A percentile compares a stretch with the other conserved stretches of the same genome.
phyloP scores from a whole-genome alignment of 257 asterid species.

The Przewalskia tangutica region DNA sequence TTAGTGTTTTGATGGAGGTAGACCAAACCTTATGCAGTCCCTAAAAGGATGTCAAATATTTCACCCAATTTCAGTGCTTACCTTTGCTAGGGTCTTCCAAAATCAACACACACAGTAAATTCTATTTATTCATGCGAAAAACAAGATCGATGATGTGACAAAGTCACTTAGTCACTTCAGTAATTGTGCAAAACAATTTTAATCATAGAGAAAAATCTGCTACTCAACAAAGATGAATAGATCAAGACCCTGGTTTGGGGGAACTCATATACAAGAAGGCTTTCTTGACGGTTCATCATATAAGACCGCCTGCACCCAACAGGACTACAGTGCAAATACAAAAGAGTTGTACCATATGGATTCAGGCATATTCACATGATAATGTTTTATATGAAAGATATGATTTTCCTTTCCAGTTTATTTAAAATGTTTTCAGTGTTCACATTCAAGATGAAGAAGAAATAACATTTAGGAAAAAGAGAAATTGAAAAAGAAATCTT shows the following conservation, averaged over 20 bases:
- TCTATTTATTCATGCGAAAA: background rate
- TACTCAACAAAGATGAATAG: constrained; percentile 59
- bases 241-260: constrained; percentile 75
- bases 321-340: no score
- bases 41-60: constrained; percentile 55
- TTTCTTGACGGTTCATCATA: no score
- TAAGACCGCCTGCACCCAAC: no score
- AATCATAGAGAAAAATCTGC: background rate
- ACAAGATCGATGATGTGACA: background rate
- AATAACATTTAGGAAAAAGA: background rate
- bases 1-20: constrained; percentile 72
- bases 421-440: background rate
- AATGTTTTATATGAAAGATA: background rate
- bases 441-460: background rate
- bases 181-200: no score
- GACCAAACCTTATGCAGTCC: constrained; percentile 67
- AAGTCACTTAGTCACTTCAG: background rate
- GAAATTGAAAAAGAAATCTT: background rate
- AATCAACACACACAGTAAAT: background rate
- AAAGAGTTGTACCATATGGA: background rate
- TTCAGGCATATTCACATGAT: background rate
- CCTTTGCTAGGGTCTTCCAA: constrained; percentile 49
- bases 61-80: constrained; percentile 52
- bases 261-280: no score
- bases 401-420: background rate